These are phyloP conservation scores for Mrakia gelida DNA, from an alignment of 768 basidiomycete genomes.

Conservation along the genomic window DNA sequence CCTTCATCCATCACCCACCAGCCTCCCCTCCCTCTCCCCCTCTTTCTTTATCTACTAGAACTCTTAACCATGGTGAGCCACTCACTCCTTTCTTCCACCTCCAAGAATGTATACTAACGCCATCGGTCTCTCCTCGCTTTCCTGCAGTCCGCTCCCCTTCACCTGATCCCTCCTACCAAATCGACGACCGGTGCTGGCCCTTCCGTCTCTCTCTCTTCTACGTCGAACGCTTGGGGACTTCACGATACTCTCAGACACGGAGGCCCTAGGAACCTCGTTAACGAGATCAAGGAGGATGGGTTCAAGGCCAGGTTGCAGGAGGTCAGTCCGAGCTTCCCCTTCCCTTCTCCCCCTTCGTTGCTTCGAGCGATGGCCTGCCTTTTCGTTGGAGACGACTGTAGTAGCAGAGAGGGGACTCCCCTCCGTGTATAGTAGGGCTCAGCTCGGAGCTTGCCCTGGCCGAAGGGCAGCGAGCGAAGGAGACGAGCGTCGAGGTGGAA, in stretches of 20 bases:
- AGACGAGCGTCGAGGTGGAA: background rate
- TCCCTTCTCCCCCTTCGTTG: background rate
- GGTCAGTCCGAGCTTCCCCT: slow-evolving; percentile 49
- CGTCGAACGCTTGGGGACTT: slow-evolving; percentile 59
- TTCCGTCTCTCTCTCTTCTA: slow-evolving; percentile 35
- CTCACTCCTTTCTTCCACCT: background rate
- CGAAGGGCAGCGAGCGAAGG: background rate
- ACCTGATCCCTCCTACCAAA: slow-evolving; percentile 20
- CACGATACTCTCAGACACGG: slow-evolving; percentile 77
- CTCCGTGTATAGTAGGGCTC: no score
- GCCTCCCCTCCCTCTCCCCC: background rate
- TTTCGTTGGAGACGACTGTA: background rate
- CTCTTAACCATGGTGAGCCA: background rate
- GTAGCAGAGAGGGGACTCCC: no score
- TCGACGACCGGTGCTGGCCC: slow-evolving; percentile 17
- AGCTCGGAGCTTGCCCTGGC: background rate
- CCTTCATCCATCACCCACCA: background rate
- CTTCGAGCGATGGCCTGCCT: background rate
- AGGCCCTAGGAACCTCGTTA: slow-evolving; percentile 74
- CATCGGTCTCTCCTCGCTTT: background rate
- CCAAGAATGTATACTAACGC: background rate
- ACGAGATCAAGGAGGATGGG: slow-evolving; percentile 61
- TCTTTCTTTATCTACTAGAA: background rate
- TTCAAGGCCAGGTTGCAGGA: slow-evolving; percentile 70
- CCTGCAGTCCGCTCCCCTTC: slow-evolving; percentile 29